Conservation (phyloP, 2,329 filamentous ascomycete genomes). For the Colletotrichum theobromicola region DNA sequence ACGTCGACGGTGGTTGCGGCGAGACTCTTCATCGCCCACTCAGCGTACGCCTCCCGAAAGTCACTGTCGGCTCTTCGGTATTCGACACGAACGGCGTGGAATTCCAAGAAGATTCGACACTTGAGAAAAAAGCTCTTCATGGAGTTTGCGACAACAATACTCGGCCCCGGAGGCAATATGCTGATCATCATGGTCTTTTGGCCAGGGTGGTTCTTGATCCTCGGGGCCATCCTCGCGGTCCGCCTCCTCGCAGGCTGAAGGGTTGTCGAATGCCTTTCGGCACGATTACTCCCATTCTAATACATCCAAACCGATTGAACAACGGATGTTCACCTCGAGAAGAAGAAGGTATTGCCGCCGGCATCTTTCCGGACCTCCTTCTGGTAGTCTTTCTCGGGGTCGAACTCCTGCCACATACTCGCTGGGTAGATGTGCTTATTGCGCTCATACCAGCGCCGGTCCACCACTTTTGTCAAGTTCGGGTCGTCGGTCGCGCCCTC, state of each 20-base stretch:
- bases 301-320: background rate
- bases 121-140: slow-evolving; percentile 53
- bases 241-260: slow-evolving; percentile 40
- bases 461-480: slow-evolving; percentile 87
- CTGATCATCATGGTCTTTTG: slow-evolving; percentile 59
- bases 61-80: slow-evolving; percentile 17
- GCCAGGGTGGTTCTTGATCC: slow-evolving; percentile 61
- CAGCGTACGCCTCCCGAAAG: slow-evolving; percentile 30
- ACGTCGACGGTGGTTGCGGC: slow-evolving; percentile 31
- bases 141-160: slow-evolving; percentile 56
- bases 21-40: slow-evolving; percentile 32
- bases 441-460: slow-evolving; percentile 93
- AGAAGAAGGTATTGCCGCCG: slow-evolving; percentile 94
- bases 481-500: slow-evolving; percentile 84
- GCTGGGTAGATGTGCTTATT: slow-evolving; percentile 99
- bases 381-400: slow-evolving; percentile 85
- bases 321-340: slow-evolving; percentile 50
- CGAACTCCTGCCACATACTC: slow-evolving; percentile 94
- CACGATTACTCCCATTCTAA: background rate
- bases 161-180: slow-evolving; percentile 54
- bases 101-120: slow-evolving; percentile 37
- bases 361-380: slow-evolving; percentile 79
- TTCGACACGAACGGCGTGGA: slow-evolving; percentile 34
- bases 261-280: background rate
- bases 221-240: slow-evolving; percentile 34